Conservation (phyloP, 1,284 basidiomycete genomes). For the Tetrapyrgos nigripes region DNA sequence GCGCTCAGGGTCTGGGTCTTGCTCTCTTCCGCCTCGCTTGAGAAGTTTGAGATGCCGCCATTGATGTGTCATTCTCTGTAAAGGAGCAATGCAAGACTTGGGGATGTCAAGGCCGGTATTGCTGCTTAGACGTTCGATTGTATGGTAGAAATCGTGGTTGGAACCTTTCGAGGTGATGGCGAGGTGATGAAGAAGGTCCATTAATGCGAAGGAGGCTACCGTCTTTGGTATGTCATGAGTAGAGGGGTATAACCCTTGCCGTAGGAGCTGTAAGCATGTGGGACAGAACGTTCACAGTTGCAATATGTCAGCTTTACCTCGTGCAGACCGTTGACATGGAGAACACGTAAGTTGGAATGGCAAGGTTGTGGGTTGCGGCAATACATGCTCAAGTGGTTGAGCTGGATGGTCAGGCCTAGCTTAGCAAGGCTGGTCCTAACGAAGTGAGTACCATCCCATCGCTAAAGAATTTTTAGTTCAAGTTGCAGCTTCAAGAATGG, state of each 20-base stretch:
- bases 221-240: conserved; percentile 29
- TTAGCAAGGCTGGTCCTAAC: background rate
- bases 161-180: conserved; percentile 24
- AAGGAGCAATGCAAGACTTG: conserved; percentile 21
- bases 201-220: conserved; percentile 30
- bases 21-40: conserved; percentile 37
- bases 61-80: conserved; percentile 32
- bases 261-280: conserved; percentile 32
- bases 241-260: conserved; percentile 28
- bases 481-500: background rate
- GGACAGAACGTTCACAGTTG: background rate
- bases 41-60: conserved; percentile 37
- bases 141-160: conserved; percentile 28
- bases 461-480: background rate
- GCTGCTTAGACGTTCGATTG: conserved; percentile 26
- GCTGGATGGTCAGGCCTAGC: background rate
- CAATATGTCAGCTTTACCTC: background rate
- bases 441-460: background rate
- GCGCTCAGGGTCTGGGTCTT: conserved; percentile 24
- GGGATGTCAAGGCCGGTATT: conserved; percentile 24
- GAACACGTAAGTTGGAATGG: background rate
- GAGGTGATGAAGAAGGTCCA: conserved; percentile 33
- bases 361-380: background rate
- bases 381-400: conserved; percentile 1
- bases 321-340: conserved; percentile 4